Conservation (phyloP, 2,329 filamentous ascomycete genomes). For the Aplosporella prunicola region DNA sequence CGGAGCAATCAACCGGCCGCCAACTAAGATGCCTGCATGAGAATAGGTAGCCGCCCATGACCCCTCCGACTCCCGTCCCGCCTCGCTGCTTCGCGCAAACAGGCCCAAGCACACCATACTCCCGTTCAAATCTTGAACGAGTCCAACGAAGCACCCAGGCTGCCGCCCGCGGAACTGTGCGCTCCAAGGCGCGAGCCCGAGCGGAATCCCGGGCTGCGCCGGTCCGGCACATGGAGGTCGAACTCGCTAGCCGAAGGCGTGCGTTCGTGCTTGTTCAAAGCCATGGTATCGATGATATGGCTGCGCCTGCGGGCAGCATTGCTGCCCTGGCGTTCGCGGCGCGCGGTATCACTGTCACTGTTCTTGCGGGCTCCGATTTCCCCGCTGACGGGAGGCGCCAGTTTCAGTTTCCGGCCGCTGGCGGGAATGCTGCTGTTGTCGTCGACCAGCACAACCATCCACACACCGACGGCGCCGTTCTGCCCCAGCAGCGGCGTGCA, state of each 20-base stretch:
- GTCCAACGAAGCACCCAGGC: background rate
- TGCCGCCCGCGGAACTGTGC: background rate
- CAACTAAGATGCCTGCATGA: too few species aligned
- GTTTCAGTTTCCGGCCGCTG: background rate
- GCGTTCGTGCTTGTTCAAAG: background rate
- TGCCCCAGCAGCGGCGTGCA: slow-evolving; percentile 62
- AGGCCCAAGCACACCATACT: too few species aligned
- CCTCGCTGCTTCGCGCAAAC: too few species aligned
- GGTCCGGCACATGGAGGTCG: background rate
- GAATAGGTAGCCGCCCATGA: too few species aligned
- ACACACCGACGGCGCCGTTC: slow-evolving; percentile 61
- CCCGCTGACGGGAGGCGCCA: slow-evolving; percentile 5
- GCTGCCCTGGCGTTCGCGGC: too few species aligned
- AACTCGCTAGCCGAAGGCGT: slow-evolving; percentile 1
- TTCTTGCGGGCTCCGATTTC: slow-evolving; percentile 1
- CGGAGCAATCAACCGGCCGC: too few species aligned
- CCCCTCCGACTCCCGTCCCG: too few species aligned
- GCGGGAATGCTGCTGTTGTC: slow-evolving; percentile 35
- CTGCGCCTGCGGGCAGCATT: background rate
- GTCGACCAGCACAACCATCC: slow-evolving; percentile 69
- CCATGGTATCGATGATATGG: background rate
- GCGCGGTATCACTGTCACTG: too few species aligned
- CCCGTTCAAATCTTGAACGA: slow-evolving; percentile 4
- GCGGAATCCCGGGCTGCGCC: background rate
- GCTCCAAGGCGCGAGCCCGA: background rate